phyloP scores from a whole-genome alignment of 2,329 filamentous ascomycete genomes.

The Ascochyta koolunga region DNA sequence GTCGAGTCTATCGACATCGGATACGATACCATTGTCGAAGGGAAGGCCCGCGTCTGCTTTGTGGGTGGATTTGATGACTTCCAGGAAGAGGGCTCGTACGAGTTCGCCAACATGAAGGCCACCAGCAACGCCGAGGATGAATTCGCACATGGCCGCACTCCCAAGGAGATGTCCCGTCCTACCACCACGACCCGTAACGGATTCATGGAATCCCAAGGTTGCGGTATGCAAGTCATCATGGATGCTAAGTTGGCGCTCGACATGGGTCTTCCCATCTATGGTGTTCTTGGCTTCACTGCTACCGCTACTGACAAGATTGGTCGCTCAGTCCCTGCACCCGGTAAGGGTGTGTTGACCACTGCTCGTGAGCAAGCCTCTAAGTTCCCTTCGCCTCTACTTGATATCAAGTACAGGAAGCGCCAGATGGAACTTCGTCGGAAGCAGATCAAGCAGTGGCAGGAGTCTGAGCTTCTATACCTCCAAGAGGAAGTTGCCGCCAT shows the following conservation, averaged over 20 bases:
- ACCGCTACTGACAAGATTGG: constrained; percentile 99
- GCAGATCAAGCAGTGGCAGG: constrained; percentile 96
- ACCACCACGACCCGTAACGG: constrained; percentile 96
- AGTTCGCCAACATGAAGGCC: constrained; percentile 99
- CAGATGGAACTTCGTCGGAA: constrained; percentile 93
- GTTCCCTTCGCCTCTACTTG: constrained; percentile 92
- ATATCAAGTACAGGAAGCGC: constrained; percentile 95
- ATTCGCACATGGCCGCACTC: constrained; percentile 91
- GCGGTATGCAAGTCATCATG: constrained; percentile 98
- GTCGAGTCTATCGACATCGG: constrained; percentile 98
- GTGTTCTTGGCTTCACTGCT: constrained; percentile 88
- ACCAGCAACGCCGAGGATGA: constrained; percentile 98
- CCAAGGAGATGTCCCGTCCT: constrained; percentile 95
- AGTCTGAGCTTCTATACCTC: constrained; percentile 90
- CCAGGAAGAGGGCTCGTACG: constrained; percentile 97
- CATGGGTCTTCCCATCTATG: constrained; percentile 98
- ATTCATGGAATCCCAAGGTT: constrained; percentile 99
- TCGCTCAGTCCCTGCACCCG: constrained; percentile 93
- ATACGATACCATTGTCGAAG: constrained; percentile 97
- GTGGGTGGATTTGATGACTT: constrained; percentile 99
- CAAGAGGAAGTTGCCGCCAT: constrained; percentile 92
- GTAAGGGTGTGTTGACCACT: constrained; percentile 94
- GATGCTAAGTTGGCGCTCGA: constrained; percentile 93
- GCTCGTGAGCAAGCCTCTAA: constrained; percentile 89
- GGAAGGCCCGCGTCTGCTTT: constrained; percentile 95